Base-by-base conservation (phyloP, 78 protist species). In the Diacronema lutheri region DNA sequence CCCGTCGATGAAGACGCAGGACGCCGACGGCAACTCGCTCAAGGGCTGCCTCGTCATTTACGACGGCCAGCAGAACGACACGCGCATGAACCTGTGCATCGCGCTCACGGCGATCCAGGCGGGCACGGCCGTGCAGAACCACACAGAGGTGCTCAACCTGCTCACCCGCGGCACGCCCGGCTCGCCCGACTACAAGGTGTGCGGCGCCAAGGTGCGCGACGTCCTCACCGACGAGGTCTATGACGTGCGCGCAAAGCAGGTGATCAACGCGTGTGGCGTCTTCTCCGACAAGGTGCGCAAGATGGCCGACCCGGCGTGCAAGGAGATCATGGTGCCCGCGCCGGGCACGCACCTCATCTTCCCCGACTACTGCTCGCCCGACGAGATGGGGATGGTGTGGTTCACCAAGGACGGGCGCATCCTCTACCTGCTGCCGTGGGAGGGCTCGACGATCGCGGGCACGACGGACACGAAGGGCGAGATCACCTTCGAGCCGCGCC, bases 321-420 rank as follows among this genome's bases (percentile, higher is more conserved):
- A 12, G 60, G 62, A 80, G 21, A 84, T 93, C 31, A 84, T 96
- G 33, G 65, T 72, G 16, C 95, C 96, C 21, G 37, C 91, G 44
- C 5, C 84, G 2, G 98, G 98, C 10, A 88, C 88, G 1, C 98
- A 96, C 73, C 60, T 92, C 20, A 56, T 66, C 44, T 13, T 56
- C n/a, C 73, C 78, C 31, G 79, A 37, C 57, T 64, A 66, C 73
- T 57, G 33, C 83, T 66, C 81, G 40, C 74, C 77, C 19, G 65
- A 61, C 38, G 11, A 21, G 55, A 66, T 74, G 74, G 83, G 81
- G 60, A 35, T 64, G 26, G 50, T 88, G 33, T 83, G 81, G 65
- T 69, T 76, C 71, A 87, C 86, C 33, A n/a, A 58, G 66, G 98
- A 96, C 91, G 97, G 97, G n/a, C 90, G 98, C 46, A 96, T 96